These are phyloP conservation scores for Populus davidiana DNA, from an alignment of 345 rosid genomes.

Conservation along the genomic window DNA sequence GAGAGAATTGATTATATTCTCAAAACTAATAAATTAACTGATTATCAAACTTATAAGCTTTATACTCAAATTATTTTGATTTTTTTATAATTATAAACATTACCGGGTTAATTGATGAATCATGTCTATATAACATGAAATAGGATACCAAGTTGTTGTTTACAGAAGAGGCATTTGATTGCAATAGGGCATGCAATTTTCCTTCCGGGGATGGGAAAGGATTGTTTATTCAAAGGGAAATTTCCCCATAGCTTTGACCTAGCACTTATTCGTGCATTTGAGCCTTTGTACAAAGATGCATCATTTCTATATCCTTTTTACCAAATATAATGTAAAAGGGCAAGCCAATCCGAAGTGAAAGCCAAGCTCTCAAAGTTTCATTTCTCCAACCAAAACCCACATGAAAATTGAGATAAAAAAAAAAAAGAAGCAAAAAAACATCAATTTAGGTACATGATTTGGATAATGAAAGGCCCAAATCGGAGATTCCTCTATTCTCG, in stretches of 20 bases:
- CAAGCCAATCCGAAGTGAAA: neutral
- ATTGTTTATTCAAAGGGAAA: neutral
- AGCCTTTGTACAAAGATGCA: neutral
- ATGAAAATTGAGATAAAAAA: neutral
- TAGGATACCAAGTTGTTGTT: neutral
- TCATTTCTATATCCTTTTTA: neutral
- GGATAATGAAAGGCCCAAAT: neutral
- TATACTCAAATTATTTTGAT: too few relatives aligned
- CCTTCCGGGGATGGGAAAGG: too few relatives aligned
- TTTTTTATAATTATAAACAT: too few relatives aligned
- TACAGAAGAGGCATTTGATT: too few relatives aligned
- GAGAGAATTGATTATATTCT: rapidly evolving
- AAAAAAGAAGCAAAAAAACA: neutral
- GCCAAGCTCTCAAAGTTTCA: neutral
- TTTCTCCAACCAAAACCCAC: constrained; percentile 7
- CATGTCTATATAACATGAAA: too few relatives aligned
- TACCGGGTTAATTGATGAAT: too few relatives aligned
- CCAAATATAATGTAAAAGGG: neutral
- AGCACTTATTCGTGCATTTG: neutral
- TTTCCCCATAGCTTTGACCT: constrained; percentile 1
- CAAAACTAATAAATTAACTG: too few relatives aligned
- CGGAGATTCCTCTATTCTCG: neutral
- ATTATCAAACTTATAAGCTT: too few relatives aligned
- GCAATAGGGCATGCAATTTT: too few relatives aligned
- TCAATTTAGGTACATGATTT: neutral